Evolutionary conservation across 2,329 filamentous ascomycete species (phyloP).

Genomic region (Diaporthe batatas): DNA sequence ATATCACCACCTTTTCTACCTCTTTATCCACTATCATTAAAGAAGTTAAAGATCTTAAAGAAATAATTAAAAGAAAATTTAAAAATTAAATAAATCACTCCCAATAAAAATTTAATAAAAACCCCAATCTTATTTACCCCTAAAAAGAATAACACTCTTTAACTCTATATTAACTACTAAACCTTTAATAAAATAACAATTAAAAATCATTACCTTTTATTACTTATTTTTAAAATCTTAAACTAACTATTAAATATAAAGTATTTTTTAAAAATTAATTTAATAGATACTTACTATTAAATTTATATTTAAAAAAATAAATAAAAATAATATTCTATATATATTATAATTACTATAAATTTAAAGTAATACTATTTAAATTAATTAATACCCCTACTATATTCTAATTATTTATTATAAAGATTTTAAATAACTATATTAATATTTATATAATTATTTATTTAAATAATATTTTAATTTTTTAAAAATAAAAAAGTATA

Average conservation of each 20-base stretch:
- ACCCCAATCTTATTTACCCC: too few relatives aligned
- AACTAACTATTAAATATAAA: too few relatives aligned
- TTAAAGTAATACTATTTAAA: background rate
- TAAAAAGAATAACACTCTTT: background rate
- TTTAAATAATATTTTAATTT: conserved; percentile 2
- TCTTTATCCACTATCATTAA: too few relatives aligned
- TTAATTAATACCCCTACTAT: background rate
- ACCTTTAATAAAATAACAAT: too few relatives aligned
- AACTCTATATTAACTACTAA: background rate
- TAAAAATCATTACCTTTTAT: too few relatives aligned
- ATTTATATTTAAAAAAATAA: background rate
- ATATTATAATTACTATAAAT: background rate
- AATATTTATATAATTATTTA: conserved; percentile 4
- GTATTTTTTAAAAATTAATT: background rate
- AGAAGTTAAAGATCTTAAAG: too few relatives aligned
- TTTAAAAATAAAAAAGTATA: background rate
- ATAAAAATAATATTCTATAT: background rate
- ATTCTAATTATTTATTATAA: background rate
- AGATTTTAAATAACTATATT: background rate
- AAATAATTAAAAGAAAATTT: too few relatives aligned
- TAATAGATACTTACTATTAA: background rate
- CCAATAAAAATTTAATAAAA: too few relatives aligned
- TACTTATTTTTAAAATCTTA: too few relatives aligned
- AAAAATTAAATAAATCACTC: too few relatives aligned
- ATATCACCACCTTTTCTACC: too few relatives aligned